Evolutionary conservation across 495 filamentous ascomycete genomes (phyloP).

Genomic region (Pseudotulostoma volvatum): DNA sequence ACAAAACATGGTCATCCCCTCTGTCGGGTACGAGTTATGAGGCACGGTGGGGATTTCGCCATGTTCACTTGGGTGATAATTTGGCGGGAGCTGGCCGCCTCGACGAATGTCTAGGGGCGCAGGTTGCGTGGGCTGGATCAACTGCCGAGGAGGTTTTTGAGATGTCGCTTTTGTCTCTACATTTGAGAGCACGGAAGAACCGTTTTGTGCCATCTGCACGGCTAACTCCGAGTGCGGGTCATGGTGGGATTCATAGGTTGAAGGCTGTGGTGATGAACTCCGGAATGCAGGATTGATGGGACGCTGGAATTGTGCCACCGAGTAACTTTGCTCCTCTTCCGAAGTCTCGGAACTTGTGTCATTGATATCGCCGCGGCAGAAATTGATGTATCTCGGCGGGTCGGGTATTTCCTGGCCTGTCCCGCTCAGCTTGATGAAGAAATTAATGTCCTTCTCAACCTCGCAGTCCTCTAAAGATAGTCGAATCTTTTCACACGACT

Average conservation of each 20-base stretch:
- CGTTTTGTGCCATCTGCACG: constrained; percentile 42
- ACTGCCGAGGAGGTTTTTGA: constrained; percentile 23
- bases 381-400: constrained; percentile 96
- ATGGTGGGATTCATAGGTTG: constrained; percentile 77
- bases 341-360: constrained; percentile 69
- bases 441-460: constrained; percentile 84
- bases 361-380: constrained; percentile 75
- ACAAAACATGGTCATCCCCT: constrained; percentile 99
- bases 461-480: constrained; percentile 88
- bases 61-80: constrained; percentile 40
- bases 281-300: constrained; percentile 91
- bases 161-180: constrained; percentile 39
- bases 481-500: constrained; percentile 92
- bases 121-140: constrained; percentile 17
- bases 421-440: constrained; percentile 76
- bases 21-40: constrained; percentile 85
- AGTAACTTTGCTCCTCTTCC: constrained; percentile 72
- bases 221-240: constrained; percentile 59
- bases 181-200: constrained; percentile 28
- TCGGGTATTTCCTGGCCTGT: constrained; percentile 97
- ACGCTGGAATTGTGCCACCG: constrained; percentile 86
- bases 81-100: constrained; percentile 30
- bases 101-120: constrained; percentile 34
- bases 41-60: constrained; percentile 54
- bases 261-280: constrained; percentile 76